These are phyloP conservation scores for Chloris gayana DNA, from an alignment of 176 grass and related monocot genomes.

Conservation along the genomic window DNA sequence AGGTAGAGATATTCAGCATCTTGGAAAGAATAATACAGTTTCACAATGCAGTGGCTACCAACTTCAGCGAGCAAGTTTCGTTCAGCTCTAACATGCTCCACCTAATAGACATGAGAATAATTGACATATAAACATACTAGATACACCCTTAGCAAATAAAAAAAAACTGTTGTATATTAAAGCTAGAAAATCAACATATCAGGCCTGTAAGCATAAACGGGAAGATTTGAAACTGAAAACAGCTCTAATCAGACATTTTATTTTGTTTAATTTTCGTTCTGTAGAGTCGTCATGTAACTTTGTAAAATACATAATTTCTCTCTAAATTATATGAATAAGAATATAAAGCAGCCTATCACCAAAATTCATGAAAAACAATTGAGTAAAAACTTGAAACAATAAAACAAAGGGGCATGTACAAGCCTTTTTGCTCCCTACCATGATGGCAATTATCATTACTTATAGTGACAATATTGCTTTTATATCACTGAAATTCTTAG, in stretches of 20 bases:
- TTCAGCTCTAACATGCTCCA: conserved; percentile 83
- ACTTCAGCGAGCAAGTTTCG: conserved; percentile 81
- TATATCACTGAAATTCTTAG: background rate
- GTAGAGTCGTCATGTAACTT: background rate
- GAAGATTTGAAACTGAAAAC: background rate
- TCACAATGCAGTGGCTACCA: conserved; percentile 79
- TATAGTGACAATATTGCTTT: background rate
- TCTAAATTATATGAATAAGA: background rate
- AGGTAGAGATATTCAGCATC: conserved; percentile 76
- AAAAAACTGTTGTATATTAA: background rate
- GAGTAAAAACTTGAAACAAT: background rate
- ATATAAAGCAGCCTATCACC: background rate
- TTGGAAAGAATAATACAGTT: conserved; percentile 86
- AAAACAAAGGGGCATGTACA: background rate
- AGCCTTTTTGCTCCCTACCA: background rate
- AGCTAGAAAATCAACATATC: background rate
- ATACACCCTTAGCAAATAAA: background rate
- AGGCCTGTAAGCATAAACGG: background rate
- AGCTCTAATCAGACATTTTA: conserved; percentile 2
- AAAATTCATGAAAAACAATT: background rate
- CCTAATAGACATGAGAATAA: conserved; percentile 47
- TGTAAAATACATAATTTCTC: conserved; percentile 4
- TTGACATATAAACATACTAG: conserved; percentile 22
- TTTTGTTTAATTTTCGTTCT: background rate
- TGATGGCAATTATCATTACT: background rate